Evolutionary conservation across 768 basidiomycete genomes (phyloP), one percentile per base, ranked within the genome.

Genomic region (Calocybe gangraenosa): DNA sequence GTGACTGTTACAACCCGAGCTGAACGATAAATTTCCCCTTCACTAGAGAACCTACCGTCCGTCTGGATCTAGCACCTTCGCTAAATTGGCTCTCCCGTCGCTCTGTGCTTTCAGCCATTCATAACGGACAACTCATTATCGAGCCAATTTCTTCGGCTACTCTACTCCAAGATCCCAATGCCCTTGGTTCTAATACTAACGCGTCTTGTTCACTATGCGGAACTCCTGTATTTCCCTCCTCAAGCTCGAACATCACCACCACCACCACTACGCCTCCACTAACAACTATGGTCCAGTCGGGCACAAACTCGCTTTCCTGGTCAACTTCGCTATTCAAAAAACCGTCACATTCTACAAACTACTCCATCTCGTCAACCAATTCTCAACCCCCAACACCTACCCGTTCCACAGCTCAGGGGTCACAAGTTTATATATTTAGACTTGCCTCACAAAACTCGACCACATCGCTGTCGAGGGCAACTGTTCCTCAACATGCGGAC

Each of bases 11-110:
- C n/a, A n/a, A n/a, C n/a, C n/a, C n/a, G n/a, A n/a, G n/a, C n/a
- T n/a, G n/a, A n/a, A n/a, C n/a, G n/a, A n/a, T n/a, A n/a, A n/a
- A 28, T 20, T 47, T 46, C n/a, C 38, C 20, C 25, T 32, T 20
- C 47, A 47, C 3, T 61, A 92, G 93, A 18, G 95, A 99, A 55
- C 91, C 95, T 0, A 91, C 93, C 0, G 70, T 96, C 22, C 84
- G 96, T 7, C 76, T 99, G 14, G 96, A 98, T 59, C 69, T 89
- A n/a, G 93, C 96, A 0, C 91, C 94, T 0, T 89, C 92, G 10
- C 70, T 99, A 25, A 93, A 90, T 57, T 98, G 91, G 89, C 73
- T 98, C n/a, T 86, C 87, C 13, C 78, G 93, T 20, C 82, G 92
- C 21, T 82, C 83, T 3, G 86, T 98, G 18, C 74, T 84, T 3